A percentile compares a stretch with the other conserved stretches of the same genome.
Conservation (phyloP, 1,284 basidiomycete genomes). For the Hemileia vastatrix region DNA sequence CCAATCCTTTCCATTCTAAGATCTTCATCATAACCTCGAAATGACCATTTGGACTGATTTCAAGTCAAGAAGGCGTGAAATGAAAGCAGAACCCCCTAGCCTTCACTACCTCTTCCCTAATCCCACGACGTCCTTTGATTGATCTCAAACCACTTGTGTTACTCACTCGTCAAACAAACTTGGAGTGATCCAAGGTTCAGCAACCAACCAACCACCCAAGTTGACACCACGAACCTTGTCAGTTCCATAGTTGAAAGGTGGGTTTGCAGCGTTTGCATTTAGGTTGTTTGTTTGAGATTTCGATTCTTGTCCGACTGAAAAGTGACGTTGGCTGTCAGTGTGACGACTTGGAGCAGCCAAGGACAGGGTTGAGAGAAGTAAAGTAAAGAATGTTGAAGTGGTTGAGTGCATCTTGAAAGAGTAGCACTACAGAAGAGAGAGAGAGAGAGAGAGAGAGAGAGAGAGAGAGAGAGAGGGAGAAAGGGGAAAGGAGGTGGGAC, state of each 20-base stretch:
- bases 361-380: neutral
- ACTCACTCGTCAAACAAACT: slow-evolving; percentile 54
- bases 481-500: too few species aligned
- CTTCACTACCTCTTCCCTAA: neutral
- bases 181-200: slow-evolving; percentile 71
- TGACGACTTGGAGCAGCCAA: neutral
- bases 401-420: slow-evolving; percentile 21
- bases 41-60: too few species aligned
- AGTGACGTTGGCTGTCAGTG: slow-evolving; percentile 39
- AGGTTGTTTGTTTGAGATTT: neutral
- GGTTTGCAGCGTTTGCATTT: slow-evolving; percentile 23
- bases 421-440: slow-evolving; percentile 1
- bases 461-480: neutral
- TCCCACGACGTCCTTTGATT: neutral
- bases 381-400: slow-evolving; percentile 53
- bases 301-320: too few species aligned
- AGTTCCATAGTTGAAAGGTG: slow-evolving; percentile 34
- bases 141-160: neutral
- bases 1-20: too few species aligned
- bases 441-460: neutral
- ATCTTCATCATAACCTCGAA: too few species aligned
- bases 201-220: slow-evolving; percentile 43
- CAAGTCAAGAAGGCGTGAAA: too few species aligned
- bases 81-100: too few species aligned
- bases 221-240: slow-evolving; percentile 46